Percentiles rank a stretch among this genome's conserved stretches.
These are phyloP conservation scores for Ustilago trichophora DNA, from an alignment of 1,284 basidiomycete genomes.

Conservation along the genomic window DNA sequence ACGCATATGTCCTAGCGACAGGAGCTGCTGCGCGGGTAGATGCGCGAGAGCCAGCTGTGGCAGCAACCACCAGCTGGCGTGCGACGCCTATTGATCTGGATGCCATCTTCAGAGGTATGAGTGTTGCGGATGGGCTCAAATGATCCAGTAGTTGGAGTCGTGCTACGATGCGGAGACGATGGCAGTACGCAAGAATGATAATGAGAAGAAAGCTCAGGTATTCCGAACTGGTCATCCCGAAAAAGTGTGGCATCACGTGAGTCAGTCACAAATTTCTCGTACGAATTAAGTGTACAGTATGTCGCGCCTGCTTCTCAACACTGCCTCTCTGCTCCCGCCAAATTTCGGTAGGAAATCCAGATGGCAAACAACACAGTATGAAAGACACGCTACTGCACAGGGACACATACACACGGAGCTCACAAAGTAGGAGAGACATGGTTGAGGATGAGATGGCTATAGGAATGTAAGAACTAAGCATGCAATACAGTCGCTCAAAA, in stretches of 20 bases:
- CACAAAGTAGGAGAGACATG: no score
- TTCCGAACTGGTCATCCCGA: conserved; percentile 2
- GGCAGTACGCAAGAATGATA: conserved; percentile 2
- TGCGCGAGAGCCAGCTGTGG: conserved; percentile 13
- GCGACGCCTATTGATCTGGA: conserved; percentile 15
- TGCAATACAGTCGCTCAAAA: neutral
- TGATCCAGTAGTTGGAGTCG: no score
- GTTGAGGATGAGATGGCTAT: neutral
- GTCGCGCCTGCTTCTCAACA: no score
- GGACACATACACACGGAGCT: no score
- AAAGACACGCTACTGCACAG: no score
- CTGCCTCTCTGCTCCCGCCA: no score
- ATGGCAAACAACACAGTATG: no score
- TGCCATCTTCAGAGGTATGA: conserved; percentile 8
- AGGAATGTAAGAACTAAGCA: neutral
- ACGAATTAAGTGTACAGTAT: no score
- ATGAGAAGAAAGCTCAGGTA: conserved; percentile 22
- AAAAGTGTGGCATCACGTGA: conserved; percentile 40
- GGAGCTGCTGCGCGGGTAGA: conserved; percentile 6
- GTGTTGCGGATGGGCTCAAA: neutral
- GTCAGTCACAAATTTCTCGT: conserved; percentile 6
- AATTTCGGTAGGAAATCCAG: no score
- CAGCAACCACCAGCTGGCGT: conserved; percentile 14
- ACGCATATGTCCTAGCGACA: conserved; percentile 15
- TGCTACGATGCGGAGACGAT: no score